Evolutionary conservation across 176 grass and related monocot genomes (phyloP).

Genomic region (Tuctoria greenei): DNA sequence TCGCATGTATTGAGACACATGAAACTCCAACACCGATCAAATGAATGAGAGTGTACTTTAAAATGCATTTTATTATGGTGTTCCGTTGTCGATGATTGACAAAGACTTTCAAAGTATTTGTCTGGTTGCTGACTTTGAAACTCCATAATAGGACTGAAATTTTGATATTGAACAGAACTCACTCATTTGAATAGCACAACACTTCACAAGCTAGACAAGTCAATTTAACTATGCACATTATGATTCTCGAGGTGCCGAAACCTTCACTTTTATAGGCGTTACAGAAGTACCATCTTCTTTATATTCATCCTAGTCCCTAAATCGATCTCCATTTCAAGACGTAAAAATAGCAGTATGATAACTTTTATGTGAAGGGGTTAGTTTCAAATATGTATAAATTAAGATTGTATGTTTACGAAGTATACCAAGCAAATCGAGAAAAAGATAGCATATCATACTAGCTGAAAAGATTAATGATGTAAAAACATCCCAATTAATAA

Average conservation of each 20-base stretch:
- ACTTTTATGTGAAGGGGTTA: accelerated
- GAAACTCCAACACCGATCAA: too few species aligned
- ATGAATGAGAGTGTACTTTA: not conserved
- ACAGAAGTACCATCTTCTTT: not conserved
- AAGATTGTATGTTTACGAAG: not conserved
- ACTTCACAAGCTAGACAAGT: not conserved
- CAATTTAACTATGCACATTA: too few species aligned
- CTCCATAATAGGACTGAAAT: not conserved
- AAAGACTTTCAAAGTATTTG: not conserved
- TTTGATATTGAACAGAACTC: not conserved
- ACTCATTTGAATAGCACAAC: too few species aligned
- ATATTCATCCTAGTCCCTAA: not conserved
- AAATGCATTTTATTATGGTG: not conserved
- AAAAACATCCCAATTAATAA: not conserved
- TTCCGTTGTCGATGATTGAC: not conserved
- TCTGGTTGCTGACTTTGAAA: not conserved
- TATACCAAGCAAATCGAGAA: not conserved
- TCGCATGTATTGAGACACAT: not conserved
- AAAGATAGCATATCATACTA: not conserved
- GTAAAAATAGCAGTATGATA: not conserved
- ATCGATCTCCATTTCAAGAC: not conserved
- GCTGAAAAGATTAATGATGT: not conserved
- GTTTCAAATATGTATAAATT: not conserved
- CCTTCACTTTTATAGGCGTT: not conserved
- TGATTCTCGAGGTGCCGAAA: not conserved